Base-by-base conservation (phyloP, 2,329 filamentous ascomycete genomes). In the Neocucurbitaria cava region DNA sequence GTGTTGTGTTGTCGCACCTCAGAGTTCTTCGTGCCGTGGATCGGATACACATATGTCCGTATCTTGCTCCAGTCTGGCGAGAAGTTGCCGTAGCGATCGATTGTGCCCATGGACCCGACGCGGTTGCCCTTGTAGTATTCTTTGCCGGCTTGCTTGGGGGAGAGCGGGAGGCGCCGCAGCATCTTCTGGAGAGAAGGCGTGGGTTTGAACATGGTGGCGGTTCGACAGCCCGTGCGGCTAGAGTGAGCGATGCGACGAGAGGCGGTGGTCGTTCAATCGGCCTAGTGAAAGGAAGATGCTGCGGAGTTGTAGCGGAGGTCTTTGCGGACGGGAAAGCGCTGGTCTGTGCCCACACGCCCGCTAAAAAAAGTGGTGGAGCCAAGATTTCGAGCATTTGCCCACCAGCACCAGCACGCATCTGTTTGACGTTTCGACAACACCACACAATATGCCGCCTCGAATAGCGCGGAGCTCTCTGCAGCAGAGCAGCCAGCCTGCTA, bases 51-150 rank as follows among this genome's bases (percentile, higher is more conserved):
- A 75, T 92, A 99, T 49, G 93, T 96, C 77, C 94, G 88, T 71
- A 98, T 91, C 79, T 96, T 96, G 51, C 82, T 78, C 83, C 85
- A 96, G 64, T 98, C 90, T 64, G 98, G 88, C 42, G 87, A 76
- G 77, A 95, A 99, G 46, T 88, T 88, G 76, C 94, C 95, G 73
- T 87, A 86, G 75, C 90, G 90, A 49, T 90, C 93, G 79, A 96
- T 91, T 13, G 82, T 79, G 76, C 95, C 95, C 87, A 96, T 92
- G 38, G 90, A 87, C 1, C 95, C 95, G 0, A 92, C 89, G 42
- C 93, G 85, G 69, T 90, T 97, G 74, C 95, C 95, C 83, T 98
- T 98, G 87, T 99, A 99, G 86, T 89, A 99, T 65, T 93, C 94
- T 73, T 92, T 91, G 76, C 89, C 90, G 74, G 94, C 89, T 78